Percentiles rank a stretch among this genome's conserved stretches.
These are phyloP conservation scores for Cystoisospora suis DNA, from an alignment of 169 alveolate species.

Conservation along the genomic window DNA sequence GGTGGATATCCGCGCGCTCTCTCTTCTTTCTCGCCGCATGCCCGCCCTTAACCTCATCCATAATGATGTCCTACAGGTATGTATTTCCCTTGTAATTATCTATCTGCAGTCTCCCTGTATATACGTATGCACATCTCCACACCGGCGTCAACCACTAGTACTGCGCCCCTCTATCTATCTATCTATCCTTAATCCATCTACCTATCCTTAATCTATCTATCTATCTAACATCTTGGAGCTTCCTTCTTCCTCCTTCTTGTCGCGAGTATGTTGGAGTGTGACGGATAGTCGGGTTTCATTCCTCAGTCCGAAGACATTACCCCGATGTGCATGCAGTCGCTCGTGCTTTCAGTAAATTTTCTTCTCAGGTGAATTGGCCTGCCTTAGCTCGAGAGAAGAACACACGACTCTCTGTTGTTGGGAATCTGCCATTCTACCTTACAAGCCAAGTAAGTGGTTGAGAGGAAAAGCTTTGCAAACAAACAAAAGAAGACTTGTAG, in stretches of 20 bases:
- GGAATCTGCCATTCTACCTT: constrained; percentile 83
- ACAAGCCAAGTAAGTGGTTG: constrained; percentile 73
- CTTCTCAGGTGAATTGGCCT: constrained; percentile 73
- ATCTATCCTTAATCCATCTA: too few relatives aligned
- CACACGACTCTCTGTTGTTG: constrained; percentile 76
- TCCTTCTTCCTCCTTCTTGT: too few relatives aligned
- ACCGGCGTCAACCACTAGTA: too few relatives aligned
- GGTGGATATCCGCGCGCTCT: constrained; percentile 82
- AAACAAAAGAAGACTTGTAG: too few relatives aligned
- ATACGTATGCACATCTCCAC: background rate
- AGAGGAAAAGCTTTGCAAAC: too few relatives aligned
- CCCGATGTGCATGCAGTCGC: background rate
- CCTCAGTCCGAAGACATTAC: background rate
- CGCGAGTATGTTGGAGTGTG: too few relatives aligned
- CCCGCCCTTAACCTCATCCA: constrained; percentile 82
- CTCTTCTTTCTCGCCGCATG: constrained; percentile 78
- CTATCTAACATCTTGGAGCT: background rate
- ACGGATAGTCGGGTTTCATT: too few relatives aligned
- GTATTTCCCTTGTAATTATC: background rate
- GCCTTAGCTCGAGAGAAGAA: constrained; percentile 69
- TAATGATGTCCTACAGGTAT: constrained; percentile 82
- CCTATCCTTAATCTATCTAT: too few relatives aligned
- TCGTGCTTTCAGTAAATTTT: background rate
- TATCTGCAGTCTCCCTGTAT: background rate
- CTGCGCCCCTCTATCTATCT: too few relatives aligned